Evolutionary conservation across 306 rosid species (phyloP), one percentile per base, ranked within the genome.

Genomic region (Erythrophleum fordii): DNA sequence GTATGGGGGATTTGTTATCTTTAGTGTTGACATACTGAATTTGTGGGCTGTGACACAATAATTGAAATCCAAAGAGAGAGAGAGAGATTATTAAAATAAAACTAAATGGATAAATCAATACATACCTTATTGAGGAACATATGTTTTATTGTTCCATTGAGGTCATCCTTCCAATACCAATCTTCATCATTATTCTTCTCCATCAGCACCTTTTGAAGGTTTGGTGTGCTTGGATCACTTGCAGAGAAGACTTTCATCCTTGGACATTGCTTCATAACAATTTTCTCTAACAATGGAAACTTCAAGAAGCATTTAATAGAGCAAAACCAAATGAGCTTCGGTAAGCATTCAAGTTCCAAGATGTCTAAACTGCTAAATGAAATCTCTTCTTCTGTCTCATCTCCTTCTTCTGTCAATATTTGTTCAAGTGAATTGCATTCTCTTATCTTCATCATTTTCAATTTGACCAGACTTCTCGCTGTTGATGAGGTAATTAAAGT

Each of bases 51-150:
- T n/a, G n/a, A n/a, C n/a, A n/a, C n/a, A n/a, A n/a, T n/a, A n/a
- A n/a, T n/a, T n/a, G n/a, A n/a, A n/a, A n/a, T n/a, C n/a, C n/a
- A n/a, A n/a, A n/a, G n/a, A n/a, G n/a, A n/a, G n/a, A n/a, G n/a
- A n/a, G n/a, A n/a, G n/a, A n/a, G n/a, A n/a, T n/a, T n/a, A n/a
- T 41, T 3, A 41, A 44, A 2, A 0, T 44, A 0, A 44, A 44
- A 44, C 48, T 44, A 8, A 10, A 7, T 8, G 48, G 48, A 7
- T 48, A 48, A 53, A 41, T 4, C 5, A 39, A 42, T 3, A 20
- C 52, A 72, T 51, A 72, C 77, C 77, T 17, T 72, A 1, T 72
- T 49, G 0, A 9, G 6, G 55, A 51, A 72, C 65, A 72, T 16
- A 5, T 31, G 52, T 35, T 51, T 52, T 51, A 72, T 72, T 16